Evolutionary conservation across 495 filamentous ascomycete genomes (phyloP).

Genomic region (Evernia prunastri): DNA sequence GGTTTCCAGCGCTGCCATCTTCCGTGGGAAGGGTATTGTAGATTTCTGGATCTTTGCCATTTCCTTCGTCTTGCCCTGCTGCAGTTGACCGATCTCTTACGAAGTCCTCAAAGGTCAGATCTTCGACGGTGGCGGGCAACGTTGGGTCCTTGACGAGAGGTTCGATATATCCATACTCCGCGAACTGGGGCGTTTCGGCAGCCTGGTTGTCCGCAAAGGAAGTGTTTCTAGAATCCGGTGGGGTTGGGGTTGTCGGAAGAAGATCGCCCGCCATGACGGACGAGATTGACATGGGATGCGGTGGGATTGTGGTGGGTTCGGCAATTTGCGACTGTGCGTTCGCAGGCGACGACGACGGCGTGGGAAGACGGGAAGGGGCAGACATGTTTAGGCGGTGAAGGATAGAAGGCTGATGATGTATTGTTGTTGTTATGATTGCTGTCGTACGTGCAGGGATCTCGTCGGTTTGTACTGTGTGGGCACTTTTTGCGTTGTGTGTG

Average conservation of each 20-base stretch:
- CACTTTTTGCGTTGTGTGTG: neutral
- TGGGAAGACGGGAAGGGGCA: neutral
- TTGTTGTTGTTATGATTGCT: neutral
- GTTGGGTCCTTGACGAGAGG: neutral
- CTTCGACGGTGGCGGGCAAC: neutral
- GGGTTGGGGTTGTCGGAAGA: neutral
- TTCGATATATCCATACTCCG: neutral
- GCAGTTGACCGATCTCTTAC: neutral
- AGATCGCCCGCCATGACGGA: neutral
- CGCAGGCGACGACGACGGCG: neutral
- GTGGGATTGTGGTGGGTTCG: neutral
- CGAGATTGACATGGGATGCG: neutral
- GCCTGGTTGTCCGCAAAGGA: neutral
- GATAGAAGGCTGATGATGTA: neutral
- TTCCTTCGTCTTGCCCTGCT: neutral
- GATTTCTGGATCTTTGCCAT: neutral
- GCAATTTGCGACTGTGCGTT: neutral
- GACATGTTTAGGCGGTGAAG: neutral
- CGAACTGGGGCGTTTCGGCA: neutral
- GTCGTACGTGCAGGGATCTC: neutral
- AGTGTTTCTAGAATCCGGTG: neutral
- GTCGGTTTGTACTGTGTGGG: neutral
- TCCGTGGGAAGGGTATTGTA: neutral
- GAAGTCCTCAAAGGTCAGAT: neutral
- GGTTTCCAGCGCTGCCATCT: neutral